phyloP scores from a whole-genome alignment of 176 grass and related monocot genomes.

The Miscanthus lutarioriparius region DNA sequence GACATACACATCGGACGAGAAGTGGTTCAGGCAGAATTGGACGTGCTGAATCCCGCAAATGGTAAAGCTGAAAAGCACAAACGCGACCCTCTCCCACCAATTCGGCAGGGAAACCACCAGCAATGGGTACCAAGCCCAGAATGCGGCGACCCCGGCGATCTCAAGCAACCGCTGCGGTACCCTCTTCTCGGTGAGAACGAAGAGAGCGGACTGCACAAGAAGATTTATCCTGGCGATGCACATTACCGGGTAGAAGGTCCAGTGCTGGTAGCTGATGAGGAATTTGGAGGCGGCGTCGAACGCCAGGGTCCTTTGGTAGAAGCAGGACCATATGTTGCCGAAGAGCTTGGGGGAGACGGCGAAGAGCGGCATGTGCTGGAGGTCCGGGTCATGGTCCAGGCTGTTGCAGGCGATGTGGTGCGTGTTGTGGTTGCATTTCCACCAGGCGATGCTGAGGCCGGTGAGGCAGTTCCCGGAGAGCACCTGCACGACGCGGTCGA shows the following conservation, averaged over 20 bases:
- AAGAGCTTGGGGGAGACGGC: slow-evolving; percentile 77
- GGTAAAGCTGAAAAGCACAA: slow-evolving; percentile 68
- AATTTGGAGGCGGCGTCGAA: slow-evolving; percentile 66
- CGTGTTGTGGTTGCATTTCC: slow-evolving; percentile 94
- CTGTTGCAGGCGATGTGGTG: slow-evolving; percentile 96
- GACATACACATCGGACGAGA: slow-evolving; percentile 73
- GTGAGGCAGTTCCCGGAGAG: slow-evolving; percentile 86
- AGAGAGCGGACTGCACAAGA: slow-evolving; percentile 51
- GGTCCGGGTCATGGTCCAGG: slow-evolving; percentile 90
- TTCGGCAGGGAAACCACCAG: slow-evolving; percentile 69
- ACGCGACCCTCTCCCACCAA: slow-evolving; percentile 73
- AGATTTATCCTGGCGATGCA: slow-evolving; percentile 85
- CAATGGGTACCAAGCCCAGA: slow-evolving; percentile 92
- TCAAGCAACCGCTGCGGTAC: slow-evolving; percentile 56
- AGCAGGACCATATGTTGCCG: slow-evolving; percentile 60
- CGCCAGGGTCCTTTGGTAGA: slow-evolving; percentile 60
- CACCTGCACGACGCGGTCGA: slow-evolving; percentile 67
- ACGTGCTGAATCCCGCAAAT: slow-evolving; percentile 87
- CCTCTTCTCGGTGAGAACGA: slow-evolving; percentile 47
- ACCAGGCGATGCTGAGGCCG: slow-evolving; percentile 93
- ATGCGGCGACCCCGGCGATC: slow-evolving; percentile 52
- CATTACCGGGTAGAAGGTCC: slow-evolving; percentile 97
- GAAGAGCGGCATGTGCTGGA: slow-evolving; percentile 96
- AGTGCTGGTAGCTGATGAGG: slow-evolving; percentile 92
- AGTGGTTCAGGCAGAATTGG: slow-evolving; percentile 95